phyloP scores from a whole-genome alignment of 805 yeast genomes.

The Lachancea sp. region DNA sequence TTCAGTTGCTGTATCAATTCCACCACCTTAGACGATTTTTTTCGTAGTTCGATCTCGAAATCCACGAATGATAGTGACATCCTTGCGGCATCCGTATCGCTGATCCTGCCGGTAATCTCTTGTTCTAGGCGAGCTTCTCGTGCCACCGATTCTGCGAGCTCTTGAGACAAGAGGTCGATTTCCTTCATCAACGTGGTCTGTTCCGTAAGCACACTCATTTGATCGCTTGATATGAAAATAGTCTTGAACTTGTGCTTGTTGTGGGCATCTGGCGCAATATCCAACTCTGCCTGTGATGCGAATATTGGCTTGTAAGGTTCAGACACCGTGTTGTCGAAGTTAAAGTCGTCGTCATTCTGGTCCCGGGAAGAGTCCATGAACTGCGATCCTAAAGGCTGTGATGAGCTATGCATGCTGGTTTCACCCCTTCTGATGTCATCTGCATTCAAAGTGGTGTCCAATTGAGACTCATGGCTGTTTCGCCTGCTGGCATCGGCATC shows the following conservation, averaged over 20 bases:
- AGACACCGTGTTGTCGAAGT: constrained; percentile 18
- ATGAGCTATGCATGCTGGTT: too few species aligned
- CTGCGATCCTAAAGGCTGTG: too few species aligned
- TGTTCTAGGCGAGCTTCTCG: constrained; percentile 60
- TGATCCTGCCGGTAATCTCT: constrained; percentile 24
- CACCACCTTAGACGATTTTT: constrained; percentile 40
- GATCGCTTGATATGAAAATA: constrained; percentile 49
- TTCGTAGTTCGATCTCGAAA: constrained; percentile 32
- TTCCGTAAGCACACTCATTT: constrained; percentile 54
- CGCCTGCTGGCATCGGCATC: not conserved
- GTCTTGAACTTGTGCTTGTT: constrained; percentile 14
- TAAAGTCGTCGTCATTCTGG: constrained; percentile 15
- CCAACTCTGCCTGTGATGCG: constrained; percentile 9
- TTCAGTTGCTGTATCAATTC: constrained; percentile 51
- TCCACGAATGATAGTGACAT: constrained; percentile 15
- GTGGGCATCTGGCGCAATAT: not conserved
- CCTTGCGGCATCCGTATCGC: constrained; percentile 2
- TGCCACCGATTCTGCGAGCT: constrained; percentile 63
- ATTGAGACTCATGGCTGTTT: not conserved
- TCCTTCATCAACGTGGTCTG: constrained; percentile 55
- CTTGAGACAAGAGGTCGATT: constrained; percentile 61
- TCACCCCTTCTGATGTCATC: not conserved
- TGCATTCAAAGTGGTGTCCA: not conserved
- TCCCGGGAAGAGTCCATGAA: constrained; percentile 2
- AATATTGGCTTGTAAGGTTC: constrained; percentile 15